A percentile compares a stretch with the other conserved stretches of the same genome.
Conservation (phyloP, 352 stramenopile species). For the Globisporangium lucens region DNA sequence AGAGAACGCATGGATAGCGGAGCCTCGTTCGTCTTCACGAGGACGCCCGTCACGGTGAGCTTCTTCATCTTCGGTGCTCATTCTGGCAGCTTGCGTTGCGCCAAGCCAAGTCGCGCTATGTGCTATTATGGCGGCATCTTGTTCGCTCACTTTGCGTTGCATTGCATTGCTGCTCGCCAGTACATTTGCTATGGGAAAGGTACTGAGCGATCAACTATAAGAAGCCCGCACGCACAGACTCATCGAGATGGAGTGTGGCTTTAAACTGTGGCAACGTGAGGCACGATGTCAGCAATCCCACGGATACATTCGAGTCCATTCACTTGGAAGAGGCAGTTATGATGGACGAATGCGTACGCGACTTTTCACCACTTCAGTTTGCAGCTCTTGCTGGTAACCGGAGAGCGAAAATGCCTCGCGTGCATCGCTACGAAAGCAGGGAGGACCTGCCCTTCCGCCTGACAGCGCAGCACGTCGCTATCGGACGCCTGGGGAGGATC, state of each 20-base stretch:
- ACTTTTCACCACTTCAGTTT: not conserved
- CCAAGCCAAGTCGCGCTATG: not conserved
- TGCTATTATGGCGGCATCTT: not conserved
- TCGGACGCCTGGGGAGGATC: conserved; percentile 34
- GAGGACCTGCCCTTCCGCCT: conserved; percentile 19
- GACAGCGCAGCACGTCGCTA: conserved; percentile 26
- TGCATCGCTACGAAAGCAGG: not conserved
- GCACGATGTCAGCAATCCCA: not conserved
- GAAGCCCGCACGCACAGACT: not conserved
- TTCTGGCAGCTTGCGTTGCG: not conserved
- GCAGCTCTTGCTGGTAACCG: not conserved
- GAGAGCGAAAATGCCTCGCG: not conserved
- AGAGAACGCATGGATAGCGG: not conserved
- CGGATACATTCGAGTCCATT: no score
- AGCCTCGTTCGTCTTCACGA: not conserved
- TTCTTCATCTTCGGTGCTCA: not conserved
- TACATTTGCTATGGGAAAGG: not conserved
- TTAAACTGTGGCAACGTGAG: not conserved
- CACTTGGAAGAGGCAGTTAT: not conserved
- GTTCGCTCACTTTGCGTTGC: not conserved
- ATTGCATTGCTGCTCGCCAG: no score
- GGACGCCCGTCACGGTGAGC: not conserved
- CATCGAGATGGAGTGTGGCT: no score
- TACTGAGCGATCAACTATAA: not conserved
- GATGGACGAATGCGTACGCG: no score